Conservation (phyloP, 176 grass and related monocot genomes). For the Triticum urartu region DNA sequence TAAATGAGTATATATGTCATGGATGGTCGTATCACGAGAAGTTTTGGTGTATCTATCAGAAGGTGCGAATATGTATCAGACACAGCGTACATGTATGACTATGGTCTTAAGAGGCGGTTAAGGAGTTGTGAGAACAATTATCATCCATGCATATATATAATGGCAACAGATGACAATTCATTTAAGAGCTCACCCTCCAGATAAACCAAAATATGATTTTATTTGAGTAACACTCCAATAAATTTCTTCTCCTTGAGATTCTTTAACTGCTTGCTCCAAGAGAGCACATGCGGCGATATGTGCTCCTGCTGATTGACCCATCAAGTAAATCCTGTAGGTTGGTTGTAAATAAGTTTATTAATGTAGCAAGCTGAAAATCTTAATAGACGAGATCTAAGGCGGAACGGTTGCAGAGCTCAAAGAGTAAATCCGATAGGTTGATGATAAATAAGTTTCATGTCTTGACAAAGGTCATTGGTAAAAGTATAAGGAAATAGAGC, state of each 20-base stretch:
- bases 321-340: conserved; percentile 70
- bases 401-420: neutral
- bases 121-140: neutral
- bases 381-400: conserved; percentile 5
- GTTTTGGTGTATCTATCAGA: neutral
- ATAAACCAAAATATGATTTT: conserved; percentile 90
- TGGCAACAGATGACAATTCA: neutral
- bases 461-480: neutral
- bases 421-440: neutral
- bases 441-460: too few species aligned
- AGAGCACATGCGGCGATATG: conserved; percentile 84
- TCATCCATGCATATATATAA: neutral
- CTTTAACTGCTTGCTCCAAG: conserved; percentile 67
- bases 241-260: conserved; percentile 60
- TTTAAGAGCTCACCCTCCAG: conserved; percentile 57
- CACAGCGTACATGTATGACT: neutral
- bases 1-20: conserved; percentile 24
- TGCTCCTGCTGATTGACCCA: conserved; percentile 96
- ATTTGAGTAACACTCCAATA: conserved; percentile 77
- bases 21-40: neutral
- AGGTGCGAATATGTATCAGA: neutral
- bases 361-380: neutral
- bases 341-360: neutral
- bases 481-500: neutral
- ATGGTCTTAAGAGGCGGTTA: neutral